Evolutionary conservation across 163 green algal genomes (phyloP), one percentile per base, ranked within the genome.

Genomic region (Chlorella variabilis): DNA sequence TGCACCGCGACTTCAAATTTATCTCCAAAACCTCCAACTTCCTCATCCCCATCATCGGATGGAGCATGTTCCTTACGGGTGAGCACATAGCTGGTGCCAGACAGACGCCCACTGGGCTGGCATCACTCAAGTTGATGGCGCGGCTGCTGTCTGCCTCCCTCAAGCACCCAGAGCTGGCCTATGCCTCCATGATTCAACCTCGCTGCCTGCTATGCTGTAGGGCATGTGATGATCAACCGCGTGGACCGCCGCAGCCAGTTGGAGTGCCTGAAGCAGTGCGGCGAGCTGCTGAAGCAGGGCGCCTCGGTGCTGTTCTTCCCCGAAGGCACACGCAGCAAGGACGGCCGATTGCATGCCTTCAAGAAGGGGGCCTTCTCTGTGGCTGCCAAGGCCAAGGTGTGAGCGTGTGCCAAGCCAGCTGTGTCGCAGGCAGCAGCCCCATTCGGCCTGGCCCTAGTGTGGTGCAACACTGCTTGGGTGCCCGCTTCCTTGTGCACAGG

Each of bases 51-150:
- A 97, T 99, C 85, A 88, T 99, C 23, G 97, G 97, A 34, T 99
- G 97, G 97, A 92, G 79, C 85, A 99, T 99, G 97, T 99, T 96
- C 84, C 88, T 99, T 23, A 99, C 97, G 78, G 96, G 93, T 94
- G 62, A 38, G 74, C n/a, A n/a, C n/a, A n/a, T n/a, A n/a, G n/a
- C n/a, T n/a, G n/a, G n/a, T n/a, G n/a, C n/a, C n/a, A n/a, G n/a
- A n/a, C n/a, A n/a, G n/a, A n/a, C n/a, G n/a, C n/a, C n/a, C n/a
- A n/a, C n/a, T n/a, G n/a, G 27, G 29, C 56, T 48, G 18, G 11
- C 51, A 73, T 56, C 54, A 27, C 1, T 29, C 42, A 31, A 4
- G n/a, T n/a, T n/a, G n/a, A n/a, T n/a, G n/a, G n/a, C n/a, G n/a
- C n/a, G n/a, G n/a, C n/a, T n/a, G n/a, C n/a, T n/a, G n/a, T n/a